A percentile compares a stretch with the other conserved stretches of the same genome.
phyloP scores from a whole-genome alignment of 225 moss, liverwort and hornwort species.

The Anthoceros angustus region DNA sequence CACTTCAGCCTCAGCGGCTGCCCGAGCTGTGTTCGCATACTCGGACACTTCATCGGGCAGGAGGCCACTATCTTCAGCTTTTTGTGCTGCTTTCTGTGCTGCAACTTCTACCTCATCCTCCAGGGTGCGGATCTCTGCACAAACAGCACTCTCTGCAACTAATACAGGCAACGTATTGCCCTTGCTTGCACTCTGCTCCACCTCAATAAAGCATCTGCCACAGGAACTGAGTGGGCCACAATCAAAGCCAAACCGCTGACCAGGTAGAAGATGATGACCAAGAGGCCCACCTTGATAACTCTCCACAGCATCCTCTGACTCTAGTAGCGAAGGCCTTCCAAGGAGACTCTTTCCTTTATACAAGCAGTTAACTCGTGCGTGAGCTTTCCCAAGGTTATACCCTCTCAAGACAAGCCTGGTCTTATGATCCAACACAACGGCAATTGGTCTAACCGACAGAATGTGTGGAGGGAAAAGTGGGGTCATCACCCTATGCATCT shows the following conservation, averaged over 20 bases:
- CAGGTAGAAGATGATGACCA: background rate
- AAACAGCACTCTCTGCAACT: conserved; percentile 46
- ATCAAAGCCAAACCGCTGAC: background rate
- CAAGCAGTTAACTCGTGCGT: conserved; percentile 26
- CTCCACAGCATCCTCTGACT: background rate
- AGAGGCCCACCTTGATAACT: background rate
- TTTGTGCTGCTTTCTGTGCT: conserved; percentile 20
- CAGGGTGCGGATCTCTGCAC: conserved; percentile 50
- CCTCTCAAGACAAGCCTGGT: conserved; percentile 37
- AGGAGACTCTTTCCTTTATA: background rate
- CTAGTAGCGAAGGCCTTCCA: background rate
- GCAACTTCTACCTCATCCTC: conserved; percentile 53
- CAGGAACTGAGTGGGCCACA: background rate
- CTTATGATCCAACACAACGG: conserved; percentile 54
- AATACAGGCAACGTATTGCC: conserved; percentile 56
- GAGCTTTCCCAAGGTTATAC: conserved; percentile 31
- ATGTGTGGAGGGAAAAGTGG: conserved; percentile 31
- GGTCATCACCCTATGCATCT: conserved; percentile 19
- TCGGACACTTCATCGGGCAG: conserved; percentile 18
- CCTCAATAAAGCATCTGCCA: conserved; percentile 16
- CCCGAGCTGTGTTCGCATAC: conserved; percentile 24
- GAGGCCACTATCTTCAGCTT: conserved; percentile 16
- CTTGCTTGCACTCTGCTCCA: conserved; percentile 37
- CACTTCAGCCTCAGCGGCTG: conserved; percentile 39
- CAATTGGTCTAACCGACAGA: conserved; percentile 59